Percentiles rank a stretch among this genome's conserved stretches.
These are phyloP conservation scores for Podospora comata DNA, from an alignment of 495 filamentous ascomycete genomes.

Conservation along the genomic window DNA sequence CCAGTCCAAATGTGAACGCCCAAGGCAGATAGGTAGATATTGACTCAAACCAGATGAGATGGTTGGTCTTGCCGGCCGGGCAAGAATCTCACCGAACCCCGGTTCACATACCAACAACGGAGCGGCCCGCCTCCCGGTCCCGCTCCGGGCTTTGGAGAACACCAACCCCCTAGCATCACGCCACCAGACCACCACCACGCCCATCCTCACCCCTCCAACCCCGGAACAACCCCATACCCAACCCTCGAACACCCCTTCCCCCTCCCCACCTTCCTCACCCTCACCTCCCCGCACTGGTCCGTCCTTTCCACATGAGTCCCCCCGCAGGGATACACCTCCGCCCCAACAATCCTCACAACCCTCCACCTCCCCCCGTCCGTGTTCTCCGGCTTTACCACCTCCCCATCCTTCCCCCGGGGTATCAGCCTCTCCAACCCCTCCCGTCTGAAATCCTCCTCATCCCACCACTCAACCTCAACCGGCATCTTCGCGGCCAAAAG, in stretches of 20 bases:
- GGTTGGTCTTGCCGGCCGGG: neutral
- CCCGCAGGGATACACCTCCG: constrained; percentile 61
- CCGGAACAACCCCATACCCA: constrained; percentile 38
- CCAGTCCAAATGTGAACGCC: neutral
- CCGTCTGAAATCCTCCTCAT: constrained; percentile 48
- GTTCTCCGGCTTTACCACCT: constrained; percentile 15
- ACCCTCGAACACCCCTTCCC: constrained; percentile 55
- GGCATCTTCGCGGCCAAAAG: constrained; percentile 49
- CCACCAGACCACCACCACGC: neutral
- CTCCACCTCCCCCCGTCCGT: constrained; percentile 45
- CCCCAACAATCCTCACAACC: constrained; percentile 56
- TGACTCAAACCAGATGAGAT: no score
- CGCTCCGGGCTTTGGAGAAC: neutral
- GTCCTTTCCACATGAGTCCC: constrained; percentile 61
- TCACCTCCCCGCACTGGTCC: constrained; percentile 48
- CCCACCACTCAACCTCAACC: constrained; percentile 60
- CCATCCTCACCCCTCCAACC: neutral
- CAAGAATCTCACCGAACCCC: neutral
- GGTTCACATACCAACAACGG: neutral
- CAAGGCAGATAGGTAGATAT: no score
- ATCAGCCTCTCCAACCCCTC: constrained; percentile 47
- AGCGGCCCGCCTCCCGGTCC: neutral
- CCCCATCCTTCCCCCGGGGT: constrained; percentile 31
- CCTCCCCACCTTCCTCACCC: constrained; percentile 59
- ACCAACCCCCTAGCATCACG: neutral